Evolutionary conservation across 352 stramenopile species (phyloP), one percentile per base, ranked within the genome.

Genomic region (Aphanomyces cochlioides): DNA sequence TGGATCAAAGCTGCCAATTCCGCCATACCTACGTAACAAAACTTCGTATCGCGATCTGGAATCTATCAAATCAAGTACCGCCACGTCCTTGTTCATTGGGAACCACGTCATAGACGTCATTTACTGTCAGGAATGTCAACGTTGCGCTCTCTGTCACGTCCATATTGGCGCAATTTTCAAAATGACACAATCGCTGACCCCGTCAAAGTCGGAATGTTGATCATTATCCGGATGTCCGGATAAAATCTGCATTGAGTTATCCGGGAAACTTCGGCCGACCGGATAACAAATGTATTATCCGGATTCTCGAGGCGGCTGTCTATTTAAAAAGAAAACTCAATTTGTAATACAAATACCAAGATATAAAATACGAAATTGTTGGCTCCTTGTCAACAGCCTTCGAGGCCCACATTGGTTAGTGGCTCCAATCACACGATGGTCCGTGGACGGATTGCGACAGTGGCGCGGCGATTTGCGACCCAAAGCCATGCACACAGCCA

Each of bases 21-120:
- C 13, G 80, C 81, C 38, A 90, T 84, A 2, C 82, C 80, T 72
- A 67, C 56, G 3, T 28, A 28, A n/a, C 6, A 48, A 19, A 3
- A 13, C 7, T 37, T 28, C 28, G 28, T 28, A 28, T 28, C 28
- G 28, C 1, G 28, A 28, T 28, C 28, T 28, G 1, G 2, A 28
- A 28, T 28, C 28, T 28, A 28, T 28, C 37, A 74, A n/a, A 13
- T 69, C 45, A 36, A 37, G n/a, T 21, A 67, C 78, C 78, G 10
- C 84, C 84, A 28, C 78, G 75, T 10, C 84, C 82, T 53, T 89
- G 67, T 58, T 87, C 78, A 63, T 89, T 81, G 5, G 84, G 82
- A 36, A 78, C 75, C 78, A 90, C 79, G 56, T 90, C 82, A 74
- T 92, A 92, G 53, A 92, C 82, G 69, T 92, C 84, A 60, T 92